phyloP scores from a whole-genome alignment of 345 rosid genomes.

The Aurinia saxatilis region DNA sequence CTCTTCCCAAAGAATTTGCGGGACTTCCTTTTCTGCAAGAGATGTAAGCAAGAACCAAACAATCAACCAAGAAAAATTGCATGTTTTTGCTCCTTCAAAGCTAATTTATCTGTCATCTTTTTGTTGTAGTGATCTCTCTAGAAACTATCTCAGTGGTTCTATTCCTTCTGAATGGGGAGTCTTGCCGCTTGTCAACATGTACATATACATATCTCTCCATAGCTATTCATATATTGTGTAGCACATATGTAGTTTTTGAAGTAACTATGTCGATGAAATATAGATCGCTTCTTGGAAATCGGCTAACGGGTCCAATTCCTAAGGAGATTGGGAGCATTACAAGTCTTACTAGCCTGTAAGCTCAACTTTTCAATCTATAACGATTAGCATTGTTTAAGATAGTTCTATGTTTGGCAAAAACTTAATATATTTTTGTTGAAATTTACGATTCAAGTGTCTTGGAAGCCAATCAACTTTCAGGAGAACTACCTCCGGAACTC shows the following conservation, averaged over 20 bases:
- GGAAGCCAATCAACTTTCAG: conserved; percentile 34
- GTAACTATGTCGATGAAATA: conserved; percentile 6
- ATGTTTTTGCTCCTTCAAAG: background rate
- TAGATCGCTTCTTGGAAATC: conserved; percentile 40
- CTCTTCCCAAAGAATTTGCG: conserved; percentile 33
- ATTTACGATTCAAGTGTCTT: conserved; percentile 6
- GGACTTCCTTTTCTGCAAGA: conserved; percentile 36
- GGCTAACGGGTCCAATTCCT: conserved; percentile 43
- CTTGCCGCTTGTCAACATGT: conserved; percentile 36
- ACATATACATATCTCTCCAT: background rate
- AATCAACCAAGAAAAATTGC: background rate
- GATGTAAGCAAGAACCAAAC: conserved; percentile 31
- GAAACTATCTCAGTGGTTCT: conserved; percentile 44
- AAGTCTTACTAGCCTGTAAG: conserved; percentile 41
- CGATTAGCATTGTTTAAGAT: background rate
- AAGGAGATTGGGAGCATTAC: conserved; percentile 36
- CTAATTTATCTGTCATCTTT: background rate
- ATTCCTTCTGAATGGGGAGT: conserved; percentile 46
- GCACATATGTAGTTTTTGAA: background rate
- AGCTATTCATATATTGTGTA: background rate
- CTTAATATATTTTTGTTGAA: background rate
- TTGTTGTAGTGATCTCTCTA: conserved; percentile 34
- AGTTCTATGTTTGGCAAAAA: background rate
- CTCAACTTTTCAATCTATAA: background rate
- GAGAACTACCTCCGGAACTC: conserved; percentile 31